Conservation (phyloP, 345 rosid genomes). For the Gossypium mustelinum region DNA sequence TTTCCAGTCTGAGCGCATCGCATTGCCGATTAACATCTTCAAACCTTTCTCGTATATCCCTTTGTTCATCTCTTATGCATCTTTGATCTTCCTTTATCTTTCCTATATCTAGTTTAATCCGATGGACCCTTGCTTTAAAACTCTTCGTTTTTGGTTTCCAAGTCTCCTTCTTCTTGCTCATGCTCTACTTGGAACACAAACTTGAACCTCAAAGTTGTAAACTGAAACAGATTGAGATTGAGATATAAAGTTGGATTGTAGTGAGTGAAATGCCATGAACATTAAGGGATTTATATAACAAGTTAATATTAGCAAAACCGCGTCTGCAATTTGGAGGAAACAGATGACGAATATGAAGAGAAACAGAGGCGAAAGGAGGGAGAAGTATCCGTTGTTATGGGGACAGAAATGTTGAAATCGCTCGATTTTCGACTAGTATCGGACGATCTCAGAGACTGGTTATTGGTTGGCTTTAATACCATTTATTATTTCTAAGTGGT, state of each 20-base stretch:
- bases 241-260: background rate
- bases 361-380: background rate
- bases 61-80: slow-evolving; percentile 1
- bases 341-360: background rate
- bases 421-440: background rate
- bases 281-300: background rate
- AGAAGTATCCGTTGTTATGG: background rate
- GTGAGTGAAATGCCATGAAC: background rate
- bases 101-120: background rate
- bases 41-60: background rate
- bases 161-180: background rate
- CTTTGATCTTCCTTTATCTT: slow-evolving; percentile 12
- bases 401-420: background rate
- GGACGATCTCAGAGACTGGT: background rate
- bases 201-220: background rate
- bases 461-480: background rate
- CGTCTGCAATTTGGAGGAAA: background rate
- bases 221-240: background rate
- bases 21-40: slow-evolving; percentile 1
- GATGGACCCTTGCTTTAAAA: background rate
- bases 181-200: background rate
- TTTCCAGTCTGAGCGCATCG: background rate
- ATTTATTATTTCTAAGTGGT: background rate
- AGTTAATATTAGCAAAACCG: background rate
- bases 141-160: background rate